These are phyloP conservation scores for Carpinus viminea DNA, from an alignment of 306 rosid species.

Conservation along the genomic window DNA sequence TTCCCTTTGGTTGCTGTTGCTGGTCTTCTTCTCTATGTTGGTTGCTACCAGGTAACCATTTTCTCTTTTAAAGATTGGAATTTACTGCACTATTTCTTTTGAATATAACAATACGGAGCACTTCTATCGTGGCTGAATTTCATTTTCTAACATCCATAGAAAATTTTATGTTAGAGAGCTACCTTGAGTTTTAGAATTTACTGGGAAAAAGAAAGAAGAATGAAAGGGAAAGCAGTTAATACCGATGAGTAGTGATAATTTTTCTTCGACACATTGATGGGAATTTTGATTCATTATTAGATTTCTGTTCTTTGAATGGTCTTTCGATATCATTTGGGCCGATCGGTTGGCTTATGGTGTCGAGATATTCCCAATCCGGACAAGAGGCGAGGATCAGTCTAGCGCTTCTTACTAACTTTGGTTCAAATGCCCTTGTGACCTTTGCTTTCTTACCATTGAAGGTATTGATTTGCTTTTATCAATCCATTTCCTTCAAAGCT, in stretches of 20 bases:
- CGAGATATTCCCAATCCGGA: slow-evolving; percentile 83
- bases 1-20: slow-evolving; percentile 84
- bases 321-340: slow-evolving; percentile 96
- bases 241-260: background rate
- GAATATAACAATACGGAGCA: slow-evolving; percentile 8
- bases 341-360: slow-evolving; percentile 98
- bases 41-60: slow-evolving; percentile 85
- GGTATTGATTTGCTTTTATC: slow-evolving; percentile 41
- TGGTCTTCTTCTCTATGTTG: slow-evolving; percentile 92
- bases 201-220: background rate
- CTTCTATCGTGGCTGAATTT: background rate
- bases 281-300: slow-evolving; percentile 9
- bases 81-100: slow-evolving; percentile 12
- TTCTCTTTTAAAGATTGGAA: slow-evolving; percentile 11
- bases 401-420: slow-evolving; percentile 92
- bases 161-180: no score
- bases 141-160: background rate
- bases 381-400: slow-evolving; percentile 93
- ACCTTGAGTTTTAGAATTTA: no score
- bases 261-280: slow-evolving; percentile 24
- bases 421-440: slow-evolving; percentile 83
- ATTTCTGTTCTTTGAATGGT: slow-evolving; percentile 18
- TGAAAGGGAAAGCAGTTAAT: background rate
- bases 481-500: slow-evolving; percentile 12
- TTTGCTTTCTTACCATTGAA: slow-evolving; percentile 88